These are phyloP conservation scores for Citrullus amarus DNA, from an alignment of 306 rosid genomes.

Conservation along the genomic window DNA sequence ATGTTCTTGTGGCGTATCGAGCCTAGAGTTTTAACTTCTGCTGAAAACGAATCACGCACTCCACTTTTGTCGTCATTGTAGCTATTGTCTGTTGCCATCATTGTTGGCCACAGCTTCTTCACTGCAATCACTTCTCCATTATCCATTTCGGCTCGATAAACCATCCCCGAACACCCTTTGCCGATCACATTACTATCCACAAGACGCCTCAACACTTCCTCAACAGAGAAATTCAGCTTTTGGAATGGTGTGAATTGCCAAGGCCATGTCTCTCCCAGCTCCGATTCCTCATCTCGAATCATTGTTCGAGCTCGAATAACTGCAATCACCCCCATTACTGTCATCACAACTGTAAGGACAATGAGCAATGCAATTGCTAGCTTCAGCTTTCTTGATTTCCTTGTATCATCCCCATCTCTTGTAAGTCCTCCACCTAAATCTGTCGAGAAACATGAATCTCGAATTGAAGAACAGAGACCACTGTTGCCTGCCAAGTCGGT, in stretches of 20 bases:
- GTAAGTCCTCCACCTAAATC: constrained; percentile 24
- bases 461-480: constrained; percentile 58
- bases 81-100: constrained; percentile 23
- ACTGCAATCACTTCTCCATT: constrained; percentile 79
- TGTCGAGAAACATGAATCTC: constrained; percentile 49
- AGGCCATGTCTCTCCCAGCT: constrained; percentile 69
- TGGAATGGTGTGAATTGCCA: constrained; percentile 96
- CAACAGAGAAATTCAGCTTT: constrained; percentile 74
- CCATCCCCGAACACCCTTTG: constrained; percentile 86
- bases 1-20: constrained; percentile 92
- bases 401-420: constrained; percentile 20
- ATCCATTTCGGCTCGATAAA: constrained; percentile 67
- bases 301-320: constrained; percentile 53
- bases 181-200: constrained; percentile 76
- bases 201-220: constrained; percentile 53
- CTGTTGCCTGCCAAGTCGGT: constrained; percentile 55
- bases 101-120: constrained; percentile 82
- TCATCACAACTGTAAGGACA: constrained; percentile 56
- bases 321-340: constrained; percentile 63
- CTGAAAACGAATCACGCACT: constrained; percentile 67
- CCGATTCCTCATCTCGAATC: constrained; percentile 54
- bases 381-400: constrained; percentile 49
- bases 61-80: constrained; percentile 50
- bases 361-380: constrained; percentile 60
- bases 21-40: constrained; percentile 77